Percentiles rank a stretch among this genome's conserved stretches.
These are phyloP conservation scores for Saccharomycopsis sp. DNA, from an alignment of 805 yeast genomes.

Conservation along the genomic window DNA sequence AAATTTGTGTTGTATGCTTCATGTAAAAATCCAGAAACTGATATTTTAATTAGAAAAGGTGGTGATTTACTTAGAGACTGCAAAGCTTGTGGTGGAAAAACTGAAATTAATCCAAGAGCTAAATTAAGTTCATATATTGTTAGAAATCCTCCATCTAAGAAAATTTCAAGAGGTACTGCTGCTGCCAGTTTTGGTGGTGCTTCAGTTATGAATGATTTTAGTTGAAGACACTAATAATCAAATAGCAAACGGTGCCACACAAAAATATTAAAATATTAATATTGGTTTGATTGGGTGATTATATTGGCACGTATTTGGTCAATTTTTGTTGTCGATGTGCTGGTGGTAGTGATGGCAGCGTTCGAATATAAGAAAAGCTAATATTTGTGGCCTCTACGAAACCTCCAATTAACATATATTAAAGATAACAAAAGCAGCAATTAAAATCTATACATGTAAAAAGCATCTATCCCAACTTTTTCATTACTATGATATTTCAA, in stretches of 20 bases:
- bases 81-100: conserved; percentile 87
- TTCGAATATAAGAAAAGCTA: too few species aligned
- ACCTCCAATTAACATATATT: too few species aligned
- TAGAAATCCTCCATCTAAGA: conserved; percentile 43
- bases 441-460: too few species aligned
- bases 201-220: conserved; percentile 1
- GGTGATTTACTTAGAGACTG: conserved; percentile 83
- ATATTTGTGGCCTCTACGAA: too few species aligned
- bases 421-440: too few species aligned
- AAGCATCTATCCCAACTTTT: too few species aligned
- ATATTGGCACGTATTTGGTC: too few species aligned
- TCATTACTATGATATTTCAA: too few species aligned
- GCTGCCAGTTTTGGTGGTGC: conserved; percentile 36
- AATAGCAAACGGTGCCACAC: neutral
- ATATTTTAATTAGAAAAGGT: conserved; percentile 68
- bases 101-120: conserved; percentile 37
- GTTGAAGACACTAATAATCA: conserved; percentile 5
- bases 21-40: conserved; percentile 98
- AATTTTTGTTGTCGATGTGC: too few species aligned
- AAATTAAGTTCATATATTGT: conserved; percentile 41
- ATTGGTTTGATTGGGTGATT: too few species aligned
- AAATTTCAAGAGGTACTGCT: conserved; percentile 53
- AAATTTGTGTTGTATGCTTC: conserved; percentile 90
- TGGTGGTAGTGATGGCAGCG: too few species aligned
- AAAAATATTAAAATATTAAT: conserved; percentile 40